Conservation (phyloP, 495 filamentous ascomycete genomes). For the Talaromyces stipitatus region DNA sequence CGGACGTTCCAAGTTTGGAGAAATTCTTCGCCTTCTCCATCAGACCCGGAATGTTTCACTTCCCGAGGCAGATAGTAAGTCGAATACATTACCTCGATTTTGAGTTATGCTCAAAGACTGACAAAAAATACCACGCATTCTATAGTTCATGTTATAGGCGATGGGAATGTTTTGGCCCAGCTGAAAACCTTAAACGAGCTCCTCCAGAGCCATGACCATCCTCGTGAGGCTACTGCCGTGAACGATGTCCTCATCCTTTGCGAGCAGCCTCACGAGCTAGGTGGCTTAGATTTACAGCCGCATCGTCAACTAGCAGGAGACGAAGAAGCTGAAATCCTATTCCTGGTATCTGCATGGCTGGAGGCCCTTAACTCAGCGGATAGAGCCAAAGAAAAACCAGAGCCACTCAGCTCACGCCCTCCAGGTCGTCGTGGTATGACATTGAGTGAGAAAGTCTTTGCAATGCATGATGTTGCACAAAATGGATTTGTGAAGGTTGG, state of each 20-base stretch:
- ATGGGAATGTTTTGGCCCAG: background rate
- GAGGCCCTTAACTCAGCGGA: constrained; percentile 33
- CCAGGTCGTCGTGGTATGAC: constrained; percentile 29
- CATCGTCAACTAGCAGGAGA: background rate
- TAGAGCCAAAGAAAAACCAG: constrained; percentile 8
- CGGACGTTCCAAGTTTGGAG: background rate
- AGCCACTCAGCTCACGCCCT: constrained; percentile 11
- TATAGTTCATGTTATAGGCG: background rate
- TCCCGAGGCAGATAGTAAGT: background rate
- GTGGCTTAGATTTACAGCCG: constrained; percentile 11
- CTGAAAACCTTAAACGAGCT: background rate
- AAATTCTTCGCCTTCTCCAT: background rate
- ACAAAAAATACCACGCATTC: background rate
- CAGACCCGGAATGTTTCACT: background rate
- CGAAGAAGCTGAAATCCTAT: constrained; percentile 16
- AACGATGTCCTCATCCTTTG: constrained; percentile 12
- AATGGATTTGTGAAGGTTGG: constrained; percentile 27
- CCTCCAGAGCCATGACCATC: constrained; percentile 1
- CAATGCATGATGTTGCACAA: constrained; percentile 24
- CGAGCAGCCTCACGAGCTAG: constrained; percentile 9
- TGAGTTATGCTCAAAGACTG: background rate
- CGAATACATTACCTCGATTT: background rate
- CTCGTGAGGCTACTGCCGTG: constrained; percentile 7
- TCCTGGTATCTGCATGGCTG: constrained; percentile 24
- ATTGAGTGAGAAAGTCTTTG: constrained; percentile 35